phyloP scores from a whole-genome alignment of 768 basidiomycete genomes.

The Nidularia sp. region DNA sequence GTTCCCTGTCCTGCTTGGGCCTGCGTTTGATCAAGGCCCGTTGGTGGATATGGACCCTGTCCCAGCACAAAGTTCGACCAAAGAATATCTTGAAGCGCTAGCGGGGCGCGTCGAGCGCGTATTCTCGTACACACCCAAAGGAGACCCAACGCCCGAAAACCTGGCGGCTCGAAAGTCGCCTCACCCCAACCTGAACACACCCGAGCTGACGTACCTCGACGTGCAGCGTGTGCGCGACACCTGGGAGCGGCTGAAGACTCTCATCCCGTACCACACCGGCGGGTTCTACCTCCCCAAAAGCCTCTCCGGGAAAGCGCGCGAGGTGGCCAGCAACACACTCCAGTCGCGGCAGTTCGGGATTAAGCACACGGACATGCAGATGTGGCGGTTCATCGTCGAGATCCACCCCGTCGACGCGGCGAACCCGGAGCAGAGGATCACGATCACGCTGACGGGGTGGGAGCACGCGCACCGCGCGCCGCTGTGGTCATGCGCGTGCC shows the following conservation, averaged over 20 bases:
- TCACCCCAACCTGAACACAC: slow-evolving; percentile 5
- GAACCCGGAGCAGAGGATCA: slow-evolving; percentile 7
- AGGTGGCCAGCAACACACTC: slow-evolving; percentile 15
- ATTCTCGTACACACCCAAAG: slow-evolving; percentile 5
- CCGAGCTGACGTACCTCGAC: slow-evolving; percentile 15
- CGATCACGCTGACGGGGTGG: slow-evolving; percentile 19
- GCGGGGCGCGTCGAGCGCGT: slow-evolving; percentile 18
- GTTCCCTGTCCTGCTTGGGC: slow-evolving; percentile 14
- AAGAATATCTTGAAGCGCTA: slow-evolving; percentile 20
- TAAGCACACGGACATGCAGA: slow-evolving; percentile 22
- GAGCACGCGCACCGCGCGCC: slow-evolving; percentile 22
- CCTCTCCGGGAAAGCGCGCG: slow-evolving; percentile 16
- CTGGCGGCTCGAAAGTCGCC: slow-evolving; percentile 8
- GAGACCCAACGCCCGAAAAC: slow-evolving; percentile 2
- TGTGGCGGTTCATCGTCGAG: slow-evolving; percentile 21
- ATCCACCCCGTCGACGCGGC: slow-evolving; percentile 5
- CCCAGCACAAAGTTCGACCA: slow-evolving; percentile 13
- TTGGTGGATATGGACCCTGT: slow-evolving; percentile 15
- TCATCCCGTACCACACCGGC: slow-evolving; percentile 20
- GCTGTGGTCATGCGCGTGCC: slow-evolving; percentile 24
- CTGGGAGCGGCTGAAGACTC: slow-evolving; percentile 14
- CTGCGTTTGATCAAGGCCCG: slow-evolving; percentile 20
- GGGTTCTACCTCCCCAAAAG: slow-evolving; percentile 21
- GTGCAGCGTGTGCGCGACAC: slow-evolving; percentile 14
- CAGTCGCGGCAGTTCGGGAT: slow-evolving; percentile 18